Conservation (phyloP, 2,329 filamentous ascomycete species). For the Calonectria hawksworthii region DNA sequence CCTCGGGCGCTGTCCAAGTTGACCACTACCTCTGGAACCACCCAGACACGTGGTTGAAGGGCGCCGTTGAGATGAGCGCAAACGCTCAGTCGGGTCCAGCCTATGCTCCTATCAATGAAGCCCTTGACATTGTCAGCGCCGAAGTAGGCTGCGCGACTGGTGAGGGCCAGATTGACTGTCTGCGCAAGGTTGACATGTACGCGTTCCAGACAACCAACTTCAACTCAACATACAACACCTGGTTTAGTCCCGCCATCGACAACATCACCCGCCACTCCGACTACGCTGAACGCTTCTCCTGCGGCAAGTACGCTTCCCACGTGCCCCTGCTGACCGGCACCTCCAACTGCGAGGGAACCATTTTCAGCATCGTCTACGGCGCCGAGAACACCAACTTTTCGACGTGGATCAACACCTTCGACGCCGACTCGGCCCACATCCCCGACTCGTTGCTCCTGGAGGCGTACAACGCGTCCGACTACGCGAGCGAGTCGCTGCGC, state of each 20-base stretch:
- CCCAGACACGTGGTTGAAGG: conserved; percentile 53
- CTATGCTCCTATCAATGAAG: not conserved
- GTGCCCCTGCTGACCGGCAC: conserved; percentile 54
- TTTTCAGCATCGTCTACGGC: conserved; percentile 53
- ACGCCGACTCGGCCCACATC: conserved; percentile 2
- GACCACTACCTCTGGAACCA: conserved; percentile 60
- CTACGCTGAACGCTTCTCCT: not conserved
- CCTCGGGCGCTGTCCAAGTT: conserved; percentile 53
- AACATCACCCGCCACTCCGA: conserved; percentile 1
- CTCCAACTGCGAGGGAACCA: conserved; percentile 53
- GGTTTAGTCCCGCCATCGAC: not conserved
- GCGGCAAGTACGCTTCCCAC: conserved; percentile 32
- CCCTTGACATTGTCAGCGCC: not conserved
- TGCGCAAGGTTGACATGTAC: not conserved
- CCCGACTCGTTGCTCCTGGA: not conserved
- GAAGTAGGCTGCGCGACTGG: not conserved
- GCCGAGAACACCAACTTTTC: conserved; percentile 47
- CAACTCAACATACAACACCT: not conserved
- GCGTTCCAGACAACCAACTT: conserved; percentile 3
- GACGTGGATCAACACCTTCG: conserved; percentile 37
- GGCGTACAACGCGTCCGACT: conserved; percentile 43
- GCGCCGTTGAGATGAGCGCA: conserved; percentile 58
- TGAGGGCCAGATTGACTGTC: not conserved
- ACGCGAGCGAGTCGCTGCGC: conserved; percentile 52
- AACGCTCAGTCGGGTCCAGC: conserved; percentile 50